Percentiles rank a stretch among this genome's conserved stretches.
Conservation (phyloP, 345 rosid species). For the Lepidium didymum region DNA sequence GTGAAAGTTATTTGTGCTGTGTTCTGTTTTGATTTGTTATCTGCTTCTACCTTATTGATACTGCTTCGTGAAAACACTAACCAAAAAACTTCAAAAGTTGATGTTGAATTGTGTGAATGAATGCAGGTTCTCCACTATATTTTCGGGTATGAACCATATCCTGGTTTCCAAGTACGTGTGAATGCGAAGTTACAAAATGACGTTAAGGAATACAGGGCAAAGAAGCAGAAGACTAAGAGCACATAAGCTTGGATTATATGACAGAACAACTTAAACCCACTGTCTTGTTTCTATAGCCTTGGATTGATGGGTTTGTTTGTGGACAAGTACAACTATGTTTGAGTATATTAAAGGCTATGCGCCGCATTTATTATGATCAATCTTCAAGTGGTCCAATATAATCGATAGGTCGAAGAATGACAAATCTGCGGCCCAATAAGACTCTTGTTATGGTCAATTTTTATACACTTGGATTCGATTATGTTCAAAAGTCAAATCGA, state of each 20-base stretch:
- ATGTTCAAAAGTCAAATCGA: background rate
- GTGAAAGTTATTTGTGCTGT: constrained; percentile 21
- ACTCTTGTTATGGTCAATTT: too few relatives aligned
- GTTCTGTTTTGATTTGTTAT: background rate
- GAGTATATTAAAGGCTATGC: background rate
- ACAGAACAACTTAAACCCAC: background rate
- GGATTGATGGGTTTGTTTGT: background rate
- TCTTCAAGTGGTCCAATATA: too few relatives aligned
- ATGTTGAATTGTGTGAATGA: background rate
- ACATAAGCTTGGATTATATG: constrained; percentile 11
- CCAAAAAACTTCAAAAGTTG: background rate
- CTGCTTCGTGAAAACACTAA: background rate
- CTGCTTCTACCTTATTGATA: background rate
- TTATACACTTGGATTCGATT: background rate
- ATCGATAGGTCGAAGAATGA: too few relatives aligned
- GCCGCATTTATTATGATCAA: background rate
- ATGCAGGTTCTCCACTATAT: constrained; percentile 53
- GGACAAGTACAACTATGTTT: background rate
- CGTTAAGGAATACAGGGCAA: constrained; percentile 45
- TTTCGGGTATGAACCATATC: constrained; percentile 73
- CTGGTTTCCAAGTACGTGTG: constrained; percentile 64
- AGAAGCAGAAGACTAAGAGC: constrained; percentile 33
- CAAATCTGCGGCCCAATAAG: too few relatives aligned
- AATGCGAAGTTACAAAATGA: constrained; percentile 48
- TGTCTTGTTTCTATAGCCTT: background rate